Conservation (phyloP, 495 filamentous ascomycete genomes). For the Tuber calosporum region DNA sequence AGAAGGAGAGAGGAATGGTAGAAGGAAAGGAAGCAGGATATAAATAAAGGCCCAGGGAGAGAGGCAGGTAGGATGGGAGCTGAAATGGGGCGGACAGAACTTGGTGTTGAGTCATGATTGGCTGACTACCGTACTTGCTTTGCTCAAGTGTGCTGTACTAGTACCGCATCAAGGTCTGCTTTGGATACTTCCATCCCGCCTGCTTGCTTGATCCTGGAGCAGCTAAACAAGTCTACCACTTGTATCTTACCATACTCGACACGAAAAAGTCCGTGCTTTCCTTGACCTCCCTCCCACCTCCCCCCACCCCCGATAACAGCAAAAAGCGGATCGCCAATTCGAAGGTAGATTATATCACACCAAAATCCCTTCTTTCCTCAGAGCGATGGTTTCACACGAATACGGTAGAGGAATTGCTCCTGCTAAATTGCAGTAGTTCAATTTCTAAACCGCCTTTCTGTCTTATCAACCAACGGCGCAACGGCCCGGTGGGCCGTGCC, state of each 20-base stretch:
- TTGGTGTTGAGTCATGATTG: background rate
- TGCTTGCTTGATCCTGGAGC: background rate
- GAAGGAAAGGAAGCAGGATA: background rate
- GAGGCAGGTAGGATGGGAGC: background rate
- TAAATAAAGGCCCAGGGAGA: background rate
- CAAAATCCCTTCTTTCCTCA: conserved; percentile 19
- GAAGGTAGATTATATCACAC: conserved; percentile 15
- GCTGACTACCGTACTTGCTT: background rate
- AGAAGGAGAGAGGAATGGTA: background rate
- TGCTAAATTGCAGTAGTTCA: background rate
- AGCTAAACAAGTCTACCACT: background rate
- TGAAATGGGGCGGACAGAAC: background rate
- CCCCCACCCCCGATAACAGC: conserved; percentile 13
- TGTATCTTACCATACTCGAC: background rate
- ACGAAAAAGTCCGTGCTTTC: background rate
- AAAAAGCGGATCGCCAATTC: conserved; percentile 23
- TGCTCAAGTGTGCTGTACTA: background rate
- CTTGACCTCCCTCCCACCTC: background rate
- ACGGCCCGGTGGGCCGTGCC: background rate
- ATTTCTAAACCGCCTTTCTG: background rate
- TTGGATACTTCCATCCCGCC: background rate
- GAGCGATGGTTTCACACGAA: no score
- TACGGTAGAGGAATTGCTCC: background rate
- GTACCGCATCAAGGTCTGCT: background rate
- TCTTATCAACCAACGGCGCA: background rate